Conservation (phyloP, 495 filamentous ascomycete genomes). For the Aspergillus cavernicola region DNA sequence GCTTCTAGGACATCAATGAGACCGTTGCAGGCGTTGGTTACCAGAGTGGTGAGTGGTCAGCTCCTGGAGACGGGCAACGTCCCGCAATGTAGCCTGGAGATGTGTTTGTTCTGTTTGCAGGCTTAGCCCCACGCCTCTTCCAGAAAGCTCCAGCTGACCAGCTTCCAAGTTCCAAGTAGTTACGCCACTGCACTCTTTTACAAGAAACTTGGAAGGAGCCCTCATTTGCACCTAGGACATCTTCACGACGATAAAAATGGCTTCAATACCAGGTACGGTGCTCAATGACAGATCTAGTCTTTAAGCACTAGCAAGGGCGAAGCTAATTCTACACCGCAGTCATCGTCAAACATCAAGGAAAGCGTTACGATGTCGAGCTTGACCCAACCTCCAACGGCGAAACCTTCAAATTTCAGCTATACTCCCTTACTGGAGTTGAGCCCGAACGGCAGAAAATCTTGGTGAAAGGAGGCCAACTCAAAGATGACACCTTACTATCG, state of each 20-base stretch:
- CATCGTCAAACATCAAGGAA: constrained; percentile 90
- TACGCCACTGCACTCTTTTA: constrained; percentile 22
- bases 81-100: constrained; percentile 29
- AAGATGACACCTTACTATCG: constrained; percentile 87
- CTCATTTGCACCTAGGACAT: neutral
- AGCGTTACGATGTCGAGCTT: constrained; percentile 89
- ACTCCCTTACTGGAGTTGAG: constrained; percentile 91
- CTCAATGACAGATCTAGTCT: neutral
- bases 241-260: constrained; percentile 41
- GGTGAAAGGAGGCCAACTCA: constrained; percentile 88
- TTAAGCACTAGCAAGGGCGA: neutral
- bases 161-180: constrained; percentile 29
- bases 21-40: neutral
- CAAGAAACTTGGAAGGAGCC: neutral
- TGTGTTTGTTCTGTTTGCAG: constrained; percentile 40
- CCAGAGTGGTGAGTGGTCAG: constrained; percentile 8
- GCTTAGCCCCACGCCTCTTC: constrained; percentile 31
- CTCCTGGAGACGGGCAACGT: constrained; percentile 21
- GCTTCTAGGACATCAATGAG: constrained; percentile 5
- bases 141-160: constrained; percentile 23
- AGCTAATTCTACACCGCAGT: constrained; percentile 53
- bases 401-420: constrained; percentile 91
- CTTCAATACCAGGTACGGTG: constrained; percentile 57
- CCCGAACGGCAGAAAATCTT: constrained; percentile 95
- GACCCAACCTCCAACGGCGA: constrained; percentile 83